These are phyloP conservation scores for Cytospora piceae DNA, from an alignment of 2,329 filamentous ascomycete genomes.

Conservation along the genomic window DNA sequence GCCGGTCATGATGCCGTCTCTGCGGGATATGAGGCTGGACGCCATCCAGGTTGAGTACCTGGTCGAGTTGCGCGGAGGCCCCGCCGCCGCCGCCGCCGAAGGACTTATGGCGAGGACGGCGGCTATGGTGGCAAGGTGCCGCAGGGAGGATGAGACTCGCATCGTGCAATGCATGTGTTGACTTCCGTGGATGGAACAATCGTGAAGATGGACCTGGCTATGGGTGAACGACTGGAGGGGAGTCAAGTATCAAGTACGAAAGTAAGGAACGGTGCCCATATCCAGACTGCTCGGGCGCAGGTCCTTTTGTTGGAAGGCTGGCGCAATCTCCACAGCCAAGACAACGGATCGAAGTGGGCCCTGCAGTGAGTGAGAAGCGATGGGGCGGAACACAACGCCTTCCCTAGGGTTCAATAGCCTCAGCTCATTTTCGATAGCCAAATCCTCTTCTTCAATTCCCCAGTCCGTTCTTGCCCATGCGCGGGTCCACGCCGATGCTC, in stretches of 20 bases:
- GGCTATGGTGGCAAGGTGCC: constrained; percentile 27
- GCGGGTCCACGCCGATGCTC: no score
- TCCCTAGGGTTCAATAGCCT: background rate
- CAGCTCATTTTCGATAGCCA: background rate
- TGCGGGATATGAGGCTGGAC: constrained; percentile 39
- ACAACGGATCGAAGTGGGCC: background rate
- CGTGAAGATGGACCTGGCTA: background rate
- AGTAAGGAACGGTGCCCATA: background rate
- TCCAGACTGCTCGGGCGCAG: background rate
- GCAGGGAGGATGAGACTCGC: background rate
- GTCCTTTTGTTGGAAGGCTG: background rate
- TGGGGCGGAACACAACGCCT: background rate
- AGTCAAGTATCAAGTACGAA: background rate
- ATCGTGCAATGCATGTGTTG: background rate
- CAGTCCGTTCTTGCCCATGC: no score
- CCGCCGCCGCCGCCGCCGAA: constrained; percentile 16
- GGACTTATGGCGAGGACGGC: constrained; percentile 27
- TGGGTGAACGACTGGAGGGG: background rate
- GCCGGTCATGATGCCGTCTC: constrained; percentile 40
- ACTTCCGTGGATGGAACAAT: background rate
- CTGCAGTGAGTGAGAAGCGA: background rate
- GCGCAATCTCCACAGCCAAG: background rate
- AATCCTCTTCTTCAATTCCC: background rate
- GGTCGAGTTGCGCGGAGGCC: constrained; percentile 1
- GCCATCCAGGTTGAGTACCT: constrained; percentile 38